These are phyloP conservation scores for Hibiscus trionum DNA, from an alignment of 345 rosid genomes.

Conservation along the genomic window DNA sequence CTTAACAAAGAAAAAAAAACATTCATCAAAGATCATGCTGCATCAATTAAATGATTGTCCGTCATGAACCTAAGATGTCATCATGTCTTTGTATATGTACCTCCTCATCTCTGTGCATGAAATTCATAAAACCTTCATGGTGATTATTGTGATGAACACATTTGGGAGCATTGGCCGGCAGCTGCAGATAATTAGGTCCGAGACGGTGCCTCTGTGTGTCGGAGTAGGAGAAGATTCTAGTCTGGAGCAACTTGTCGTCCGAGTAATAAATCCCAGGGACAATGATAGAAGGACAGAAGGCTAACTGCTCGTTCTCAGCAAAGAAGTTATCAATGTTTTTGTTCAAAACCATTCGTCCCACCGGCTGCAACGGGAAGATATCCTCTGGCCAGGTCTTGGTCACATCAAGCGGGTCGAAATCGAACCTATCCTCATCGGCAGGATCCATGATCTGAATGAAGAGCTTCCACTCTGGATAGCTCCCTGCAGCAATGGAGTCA, in stretches of 20 bases:
- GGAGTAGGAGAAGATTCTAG: slow-evolving; percentile 70
- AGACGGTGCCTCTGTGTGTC: slow-evolving; percentile 98
- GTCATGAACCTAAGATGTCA: neutral
- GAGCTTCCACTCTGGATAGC: slow-evolving; percentile 87
- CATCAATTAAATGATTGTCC: neutral
- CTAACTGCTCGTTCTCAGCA: slow-evolving; percentile 86
- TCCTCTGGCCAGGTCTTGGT: slow-evolving; percentile 99
- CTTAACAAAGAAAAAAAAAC: slow-evolving; percentile 23
- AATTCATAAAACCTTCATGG: slow-evolving; percentile 86
- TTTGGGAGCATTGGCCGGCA: slow-evolving; percentile 93
- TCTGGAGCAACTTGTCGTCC: slow-evolving; percentile 81
- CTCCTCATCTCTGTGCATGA: slow-evolving; percentile 91
- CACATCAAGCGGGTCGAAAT: slow-evolving; percentile 92
- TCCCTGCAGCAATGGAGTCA: slow-evolving; percentile 85
- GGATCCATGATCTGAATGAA: slow-evolving; percentile 81
- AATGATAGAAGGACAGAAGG: slow-evolving; percentile 80
- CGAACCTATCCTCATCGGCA: slow-evolving; percentile 57
- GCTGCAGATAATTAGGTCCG: slow-evolving; percentile 90
- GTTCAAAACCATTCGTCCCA: slow-evolving; percentile 93
- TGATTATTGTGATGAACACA: slow-evolving; percentile 91
- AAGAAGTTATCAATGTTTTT: slow-evolving; percentile 95
- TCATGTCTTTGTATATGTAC: slow-evolving; percentile 18
- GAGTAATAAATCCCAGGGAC: slow-evolving; percentile 89
- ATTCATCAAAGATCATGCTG: neutral
- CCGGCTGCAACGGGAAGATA: slow-evolving; percentile 81